A percentile compares a stretch with the other conserved stretches of the same genome.
phyloP scores from a whole-genome alignment of 176 grass and related monocot genomes.

The Cenchrus fungigraminus region DNA sequence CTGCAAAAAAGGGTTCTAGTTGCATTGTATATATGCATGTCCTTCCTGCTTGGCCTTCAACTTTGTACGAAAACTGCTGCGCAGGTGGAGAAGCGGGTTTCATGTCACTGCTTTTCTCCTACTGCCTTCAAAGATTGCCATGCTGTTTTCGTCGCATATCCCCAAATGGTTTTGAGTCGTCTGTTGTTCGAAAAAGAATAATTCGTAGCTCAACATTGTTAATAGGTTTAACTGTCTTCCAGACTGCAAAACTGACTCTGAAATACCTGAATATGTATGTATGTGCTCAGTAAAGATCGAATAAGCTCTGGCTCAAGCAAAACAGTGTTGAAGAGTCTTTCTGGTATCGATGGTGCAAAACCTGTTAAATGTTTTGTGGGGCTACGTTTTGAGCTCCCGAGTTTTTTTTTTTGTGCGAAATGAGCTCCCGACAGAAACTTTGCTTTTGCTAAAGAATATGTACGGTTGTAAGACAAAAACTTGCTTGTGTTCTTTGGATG shows the following conservation, averaged over 20 bases:
- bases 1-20: conserved; percentile 18
- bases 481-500: neutral
- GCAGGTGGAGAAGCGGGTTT: neutral
- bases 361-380: neutral
- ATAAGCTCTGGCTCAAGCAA: neutral
- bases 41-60: neutral
- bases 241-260: neutral
- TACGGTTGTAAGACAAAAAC: neutral
- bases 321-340: neutral
- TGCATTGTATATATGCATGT: neutral
- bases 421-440: too few species aligned
- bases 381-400: neutral
- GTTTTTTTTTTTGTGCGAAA: too few species aligned
- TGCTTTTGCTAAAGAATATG: neutral
- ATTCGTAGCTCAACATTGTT: neutral
- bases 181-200: neutral
- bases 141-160: neutral
- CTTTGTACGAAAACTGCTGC: neutral
- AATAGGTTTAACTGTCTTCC: neutral
- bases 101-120: neutral
- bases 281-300: neutral
- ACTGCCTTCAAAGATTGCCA: neutral
- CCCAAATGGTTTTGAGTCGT: neutral
- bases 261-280: neutral
- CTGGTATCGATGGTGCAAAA: neutral